Conservation (phyloP, 164 flowering plant species). For the Chloranthus sessilifolius region DNA sequence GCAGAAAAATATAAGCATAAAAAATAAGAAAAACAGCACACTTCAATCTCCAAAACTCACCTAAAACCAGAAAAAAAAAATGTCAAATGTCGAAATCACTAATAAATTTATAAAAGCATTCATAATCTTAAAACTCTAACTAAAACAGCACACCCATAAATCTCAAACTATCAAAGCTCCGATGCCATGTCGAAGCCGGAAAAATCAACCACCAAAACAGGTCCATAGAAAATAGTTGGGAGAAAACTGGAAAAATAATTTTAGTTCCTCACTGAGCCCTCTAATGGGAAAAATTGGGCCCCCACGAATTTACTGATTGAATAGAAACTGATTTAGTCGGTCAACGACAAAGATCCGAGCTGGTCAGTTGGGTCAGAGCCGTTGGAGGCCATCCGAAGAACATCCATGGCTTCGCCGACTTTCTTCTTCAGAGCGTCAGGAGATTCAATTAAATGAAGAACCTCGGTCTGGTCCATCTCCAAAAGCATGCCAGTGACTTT, state of each 20-base stretch:
- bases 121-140: too few species aligned
- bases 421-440: slow-evolving; percentile 70
- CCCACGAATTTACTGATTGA: background rate
- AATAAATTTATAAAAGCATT: too few species aligned
- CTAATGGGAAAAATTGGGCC: slow-evolving; percentile 8
- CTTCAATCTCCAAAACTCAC: too few species aligned
- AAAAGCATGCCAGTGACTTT: slow-evolving; percentile 76
- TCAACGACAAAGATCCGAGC: slow-evolving; percentile 36
- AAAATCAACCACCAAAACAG: background rate
- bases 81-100: too few species aligned
- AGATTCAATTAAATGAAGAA: slow-evolving; percentile 69
- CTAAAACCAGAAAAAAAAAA: too few species aligned
- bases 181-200: background rate
- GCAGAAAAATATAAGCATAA: too few species aligned
- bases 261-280: slow-evolving; percentile 15
- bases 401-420: slow-evolving; percentile 64
- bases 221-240: background rate
- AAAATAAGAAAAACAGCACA: too few species aligned
- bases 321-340: slow-evolving; percentile 20
- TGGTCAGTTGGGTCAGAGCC: slow-evolving; percentile 39
- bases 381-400: slow-evolving; percentile 29
- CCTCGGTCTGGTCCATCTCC: slow-evolving; percentile 79
- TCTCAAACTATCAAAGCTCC: background rate
- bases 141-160: background rate
- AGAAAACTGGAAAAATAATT: background rate